phyloP scores from a whole-genome alignment of 129 eudicot species.

The Saussurea involucrata region DNA sequence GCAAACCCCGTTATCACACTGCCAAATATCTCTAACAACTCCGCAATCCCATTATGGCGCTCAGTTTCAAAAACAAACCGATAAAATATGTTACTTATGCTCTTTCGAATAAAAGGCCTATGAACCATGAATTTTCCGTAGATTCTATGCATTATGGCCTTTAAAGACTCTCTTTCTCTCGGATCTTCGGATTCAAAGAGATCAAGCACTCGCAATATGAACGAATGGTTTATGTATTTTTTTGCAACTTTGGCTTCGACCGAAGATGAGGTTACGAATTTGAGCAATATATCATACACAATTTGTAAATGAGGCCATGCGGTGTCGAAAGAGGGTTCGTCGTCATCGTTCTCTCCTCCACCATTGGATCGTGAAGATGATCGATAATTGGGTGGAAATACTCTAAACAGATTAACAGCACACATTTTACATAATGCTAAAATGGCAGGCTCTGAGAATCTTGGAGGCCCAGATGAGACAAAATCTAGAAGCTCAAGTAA shows the following conservation, averaged over 20 bases:
- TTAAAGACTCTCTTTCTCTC: constrained; percentile 75
- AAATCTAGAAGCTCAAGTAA: constrained; percentile 80
- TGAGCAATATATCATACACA: constrained; percentile 82
- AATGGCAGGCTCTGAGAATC: constrained; percentile 86
- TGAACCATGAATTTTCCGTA: constrained; percentile 93
- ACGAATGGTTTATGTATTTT: constrained; percentile 71
- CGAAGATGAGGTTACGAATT: constrained; percentile 64
- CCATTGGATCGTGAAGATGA: constrained; percentile 20
- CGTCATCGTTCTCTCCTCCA: constrained; percentile 72
- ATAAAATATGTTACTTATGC: constrained; percentile 68
- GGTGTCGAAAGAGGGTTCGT: constrained; percentile 80
- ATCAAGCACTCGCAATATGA: constrained; percentile 65
- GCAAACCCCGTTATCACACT: constrained; percentile 93
- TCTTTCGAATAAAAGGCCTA: constrained; percentile 68
- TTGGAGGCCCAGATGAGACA: constrained; percentile 59
- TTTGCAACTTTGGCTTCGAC: constrained; percentile 83
- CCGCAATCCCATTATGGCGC: constrained; percentile 81
- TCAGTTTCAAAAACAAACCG: constrained; percentile 71
- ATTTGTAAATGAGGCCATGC: constrained; percentile 90
- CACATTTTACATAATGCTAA: constrained; percentile 87
- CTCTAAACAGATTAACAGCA: constrained; percentile 74
- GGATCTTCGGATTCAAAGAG: constrained; percentile 87
- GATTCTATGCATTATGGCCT: constrained; percentile 75
- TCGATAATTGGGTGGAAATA: constrained; percentile 68
- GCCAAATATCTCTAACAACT: constrained; percentile 84